Percentiles rank a stretch among this genome's conserved stretches.
Conservation (phyloP, 306 rosid genomes). For the Mimosa bimucronata region DNA sequence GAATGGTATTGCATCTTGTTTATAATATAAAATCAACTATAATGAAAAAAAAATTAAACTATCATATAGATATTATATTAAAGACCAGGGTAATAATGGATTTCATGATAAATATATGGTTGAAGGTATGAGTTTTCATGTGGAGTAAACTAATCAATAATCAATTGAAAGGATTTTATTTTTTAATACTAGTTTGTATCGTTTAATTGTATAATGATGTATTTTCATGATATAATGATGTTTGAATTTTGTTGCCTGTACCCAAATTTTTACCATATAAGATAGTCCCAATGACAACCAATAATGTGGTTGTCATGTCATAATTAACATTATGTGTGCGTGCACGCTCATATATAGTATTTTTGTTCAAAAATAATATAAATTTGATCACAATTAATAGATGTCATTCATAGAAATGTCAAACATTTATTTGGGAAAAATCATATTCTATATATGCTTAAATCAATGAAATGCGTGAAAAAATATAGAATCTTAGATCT, state of each 20-base stretch:
- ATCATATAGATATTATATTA: no score
- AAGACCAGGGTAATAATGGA: no score
- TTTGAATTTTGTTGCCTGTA: background rate
- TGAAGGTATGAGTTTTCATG: no score
- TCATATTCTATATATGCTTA: background rate
- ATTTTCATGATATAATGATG: background rate
- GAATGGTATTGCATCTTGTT: no score
- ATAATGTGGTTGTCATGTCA: background rate
- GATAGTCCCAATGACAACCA: background rate
- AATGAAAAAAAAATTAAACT: no score
- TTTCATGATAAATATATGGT: no score
- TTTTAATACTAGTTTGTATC: no score
- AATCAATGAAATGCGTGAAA: background rate
- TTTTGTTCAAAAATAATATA: background rate
- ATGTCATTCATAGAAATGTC: background rate
- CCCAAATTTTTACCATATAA: background rate
- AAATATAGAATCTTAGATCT: background rate
- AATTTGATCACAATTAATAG: background rate
- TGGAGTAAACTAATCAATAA: no score
- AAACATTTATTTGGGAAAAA: background rate
- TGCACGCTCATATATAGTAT: background rate
- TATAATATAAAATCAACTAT: no score
- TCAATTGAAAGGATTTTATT: no score
- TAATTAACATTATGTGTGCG: background rate
- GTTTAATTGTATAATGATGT: no score